Base-by-base conservation (phyloP, 2,329 filamentous ascomycete species). In the Cordyceps fumosorosea region DNA sequence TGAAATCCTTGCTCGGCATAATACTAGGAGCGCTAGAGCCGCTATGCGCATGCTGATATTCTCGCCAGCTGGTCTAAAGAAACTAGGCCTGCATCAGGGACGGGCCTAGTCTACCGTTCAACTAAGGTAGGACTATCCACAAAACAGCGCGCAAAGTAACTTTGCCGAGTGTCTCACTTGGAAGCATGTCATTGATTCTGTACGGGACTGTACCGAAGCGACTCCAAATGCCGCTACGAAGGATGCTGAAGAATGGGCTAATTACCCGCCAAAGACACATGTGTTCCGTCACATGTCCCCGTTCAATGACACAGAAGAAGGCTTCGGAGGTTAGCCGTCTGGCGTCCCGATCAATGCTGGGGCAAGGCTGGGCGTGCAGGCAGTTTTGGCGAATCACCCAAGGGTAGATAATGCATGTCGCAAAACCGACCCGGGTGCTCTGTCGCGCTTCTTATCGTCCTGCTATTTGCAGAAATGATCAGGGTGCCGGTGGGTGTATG, bases 391-490 rank as follows among this genome's bases (percentile, higher is more conserved):
- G 47, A 40, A 60, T 40, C 29, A 29, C 29, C 26, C 37, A n/a
- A 48, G 22, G 7, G 22, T 12, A 54, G 42, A 40, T 40, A 7
- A 40, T 20, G 50, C 50, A 48, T 48, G 40, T 54, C 51, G 29
- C 58, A 55, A 18, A 59, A 32, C 32, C 32, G n/a, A 29, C n/a
- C 26, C 8, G 16, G 14, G 12, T 29, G 20, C 26, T 44, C 12
- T 24, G 24, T 10, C 14, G 34, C 26, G 48, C 12, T 44, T 50
- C 57, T 54, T 53, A 60, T 42, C 50, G 29, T 32, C 18, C 42
- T 26, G 29, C 40, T 20, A 12, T 40, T 54, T 40, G 12, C 29
- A 54, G 50, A 60, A 60, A 48, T 45, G 50, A 55, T 60, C 58
- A 45, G 51, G 42, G 37, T 26, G 16, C 22, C 47, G n/a, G 42